A percentile compares a stretch with the other conserved stretches of the same genome.
Conservation (phyloP, 805 yeast genomes). For the Brettanomyces bruxellensis region DNA sequence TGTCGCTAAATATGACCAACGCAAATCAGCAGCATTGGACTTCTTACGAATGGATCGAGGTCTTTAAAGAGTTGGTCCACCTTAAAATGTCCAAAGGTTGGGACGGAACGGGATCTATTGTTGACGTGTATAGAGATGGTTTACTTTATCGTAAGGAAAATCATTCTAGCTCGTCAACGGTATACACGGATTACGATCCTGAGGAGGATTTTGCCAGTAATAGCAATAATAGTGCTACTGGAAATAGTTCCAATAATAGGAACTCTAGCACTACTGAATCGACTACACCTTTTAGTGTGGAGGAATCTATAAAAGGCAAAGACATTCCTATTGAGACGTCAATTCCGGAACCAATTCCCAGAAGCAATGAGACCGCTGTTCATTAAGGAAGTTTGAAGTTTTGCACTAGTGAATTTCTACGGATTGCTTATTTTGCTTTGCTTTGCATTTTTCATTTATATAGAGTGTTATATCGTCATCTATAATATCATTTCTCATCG, state of each 20-base stretch:
- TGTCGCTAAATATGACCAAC: slow-evolving; percentile 23
- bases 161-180: slow-evolving; percentile 11
- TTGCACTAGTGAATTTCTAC: too few species aligned
- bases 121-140: slow-evolving; percentile 24
- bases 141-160: slow-evolving; percentile 20
- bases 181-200: slow-evolving; percentile 20
- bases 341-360: too few species aligned
- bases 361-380: too few species aligned
- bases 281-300: background rate
- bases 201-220: slow-evolving; percentile 21
- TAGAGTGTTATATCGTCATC: too few species aligned
- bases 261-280: background rate
- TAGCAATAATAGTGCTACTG: background rate
- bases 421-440: too few species aligned
- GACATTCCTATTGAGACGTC: background rate
- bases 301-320: background rate
- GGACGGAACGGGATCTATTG: slow-evolving; percentile 26
- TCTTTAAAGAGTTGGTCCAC: slow-evolving; percentile 27
- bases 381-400: too few species aligned
- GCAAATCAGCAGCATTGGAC: slow-evolving; percentile 25
- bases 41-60: slow-evolving; percentile 26
- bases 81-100: slow-evolving; percentile 26
- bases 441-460: too few species aligned
- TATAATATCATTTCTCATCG: too few species aligned
- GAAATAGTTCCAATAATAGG: background rate